Conservation (phyloP, 2,329 filamentous ascomycete genomes). For the Rachicladosporium sp. region DNA sequence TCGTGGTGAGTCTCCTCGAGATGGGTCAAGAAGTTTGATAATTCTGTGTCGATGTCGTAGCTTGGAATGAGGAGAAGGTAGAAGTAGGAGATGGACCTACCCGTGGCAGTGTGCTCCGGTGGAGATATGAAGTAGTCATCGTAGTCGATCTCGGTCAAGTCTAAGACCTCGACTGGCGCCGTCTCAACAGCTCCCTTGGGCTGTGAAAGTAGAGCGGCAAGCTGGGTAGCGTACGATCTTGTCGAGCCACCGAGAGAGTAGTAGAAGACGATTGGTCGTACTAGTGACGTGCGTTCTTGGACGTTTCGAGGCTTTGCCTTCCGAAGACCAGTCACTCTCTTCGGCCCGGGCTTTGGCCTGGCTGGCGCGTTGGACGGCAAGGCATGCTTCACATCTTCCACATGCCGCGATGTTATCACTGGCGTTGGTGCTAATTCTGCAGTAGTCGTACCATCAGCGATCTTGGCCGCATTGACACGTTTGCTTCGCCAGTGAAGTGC, state of each 20-base stretch:
- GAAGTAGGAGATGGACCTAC: constrained; percentile 47
- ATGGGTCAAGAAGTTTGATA: constrained; percentile 77
- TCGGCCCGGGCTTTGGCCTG: constrained; percentile 13
- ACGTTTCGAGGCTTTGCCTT: constrained; percentile 7
- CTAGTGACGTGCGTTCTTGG: constrained; percentile 6
- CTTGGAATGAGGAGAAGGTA: constrained; percentile 80
- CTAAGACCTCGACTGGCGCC: constrained; percentile 54
- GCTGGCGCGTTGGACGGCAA: not conserved
- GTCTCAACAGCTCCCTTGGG: constrained; percentile 28
- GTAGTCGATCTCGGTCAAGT: constrained; percentile 77
- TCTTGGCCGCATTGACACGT: constrained; percentile 8
- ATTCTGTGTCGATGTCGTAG: constrained; percentile 89
- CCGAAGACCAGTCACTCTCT: constrained; percentile 19
- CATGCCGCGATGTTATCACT: no score
- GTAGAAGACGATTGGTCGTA: constrained; percentile 75
- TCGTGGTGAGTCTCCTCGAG: constrained; percentile 89
- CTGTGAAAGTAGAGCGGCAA: constrained; percentile 43
- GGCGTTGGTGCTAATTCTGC: no score
- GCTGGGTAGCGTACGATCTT: constrained; percentile 55
- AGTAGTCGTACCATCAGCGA: not conserved
- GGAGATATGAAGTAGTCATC: constrained; percentile 82
- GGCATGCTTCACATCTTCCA: no score
- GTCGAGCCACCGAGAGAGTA: constrained; percentile 79
- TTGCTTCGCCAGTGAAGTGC: constrained; percentile 14
- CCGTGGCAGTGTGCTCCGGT: constrained; percentile 38